phyloP scores from a whole-genome alignment of 768 basidiomycete genomes.

The Ephemerocybe angulata region DNA sequence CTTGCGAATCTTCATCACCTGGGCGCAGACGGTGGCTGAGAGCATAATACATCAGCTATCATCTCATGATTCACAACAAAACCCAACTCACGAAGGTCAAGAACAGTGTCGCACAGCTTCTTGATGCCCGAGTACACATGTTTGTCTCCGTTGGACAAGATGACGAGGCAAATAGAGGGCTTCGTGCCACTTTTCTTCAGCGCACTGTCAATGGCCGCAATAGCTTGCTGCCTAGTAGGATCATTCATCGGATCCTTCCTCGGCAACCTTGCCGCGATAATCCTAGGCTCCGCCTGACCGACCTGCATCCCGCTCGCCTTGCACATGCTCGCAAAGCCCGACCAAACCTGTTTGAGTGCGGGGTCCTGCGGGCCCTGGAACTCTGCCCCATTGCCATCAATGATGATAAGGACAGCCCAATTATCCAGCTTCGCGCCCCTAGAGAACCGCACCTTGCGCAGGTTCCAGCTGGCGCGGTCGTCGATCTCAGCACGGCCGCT shows the following conservation, averaged over 20 bases:
- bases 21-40: slow-evolving; percentile 72
- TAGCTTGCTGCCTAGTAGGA: slow-evolving; percentile 49
- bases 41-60: background rate
- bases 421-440: slow-evolving; percentile 51
- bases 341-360: slow-evolving; percentile 41
- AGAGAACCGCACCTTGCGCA: slow-evolving; percentile 62
- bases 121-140: slow-evolving; percentile 77
- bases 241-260: slow-evolving; percentile 43
- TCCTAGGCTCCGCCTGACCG: slow-evolving; percentile 30
- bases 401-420: slow-evolving; percentile 69
- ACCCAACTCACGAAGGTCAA: slow-evolving; percentile 50
- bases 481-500: slow-evolving; percentile 41
- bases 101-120: slow-evolving; percentile 58
- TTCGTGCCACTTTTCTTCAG: slow-evolving; percentile 41
- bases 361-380: slow-evolving; percentile 54
- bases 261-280: slow-evolving; percentile 46
- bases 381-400: slow-evolving; percentile 60
- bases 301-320: slow-evolving; percentile 58
- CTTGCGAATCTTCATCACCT: slow-evolving; percentile 66
- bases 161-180: slow-evolving; percentile 58
- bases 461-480: slow-evolving; percentile 75
- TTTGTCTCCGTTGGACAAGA: slow-evolving; percentile 70
- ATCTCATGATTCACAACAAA: background rate
- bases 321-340: slow-evolving; percentile 63
- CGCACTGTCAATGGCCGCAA: slow-evolving; percentile 38